Base-by-base conservation (phyloP, 2,329 filamentous ascomycete genomes). In the Microcyclosporella mali region DNA sequence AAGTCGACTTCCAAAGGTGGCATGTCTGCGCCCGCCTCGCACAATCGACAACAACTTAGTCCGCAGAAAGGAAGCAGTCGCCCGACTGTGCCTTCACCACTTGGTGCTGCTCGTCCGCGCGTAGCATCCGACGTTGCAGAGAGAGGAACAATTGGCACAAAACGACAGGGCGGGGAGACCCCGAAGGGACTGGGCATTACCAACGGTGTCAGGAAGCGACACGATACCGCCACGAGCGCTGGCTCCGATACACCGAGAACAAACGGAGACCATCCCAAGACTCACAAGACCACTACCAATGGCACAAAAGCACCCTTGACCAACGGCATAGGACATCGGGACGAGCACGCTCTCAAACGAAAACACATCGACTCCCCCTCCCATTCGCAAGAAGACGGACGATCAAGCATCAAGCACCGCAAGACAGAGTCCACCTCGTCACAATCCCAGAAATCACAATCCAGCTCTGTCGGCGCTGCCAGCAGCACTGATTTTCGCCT, bases 41-140 rank as follows among this genome's bases (percentile, higher is more conserved):
- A 57, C 15, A n/a, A 12, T 28, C 32, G 33, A 48, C 56, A 55
- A 36, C 59, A 63, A 32, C 57, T 65, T 28, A 62, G 68, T 60
- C 43, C 67, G 57, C 49, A 60, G 54, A 58, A 59, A 57, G 38
- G 63, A 53, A 37, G 67, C 64, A 78, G 68, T 46, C 78, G 75
- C 32, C 76, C 78, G 1, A 75, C 73, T 56, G 81, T 81, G 40
- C 77, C 77, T 2, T 81, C 79, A 12, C 78, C 77, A 10, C 70
- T 81, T 9, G 77, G 74, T 8, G 77, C 75, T 6, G 80, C 78
- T 2, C 76, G 77, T 16, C 77, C 78, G 4, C 72, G 78, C 47
- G 80, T 78, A 57, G 74, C 74, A 19, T 80, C 77, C 15, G 76
- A 81, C 56, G 65, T 75, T 8, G 58, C 59, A 15, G 58, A 59